These are phyloP conservation scores for Taiozyma sp. DNA, from an alignment of 1,139 yeast species.

Conservation along the genomic window DNA sequence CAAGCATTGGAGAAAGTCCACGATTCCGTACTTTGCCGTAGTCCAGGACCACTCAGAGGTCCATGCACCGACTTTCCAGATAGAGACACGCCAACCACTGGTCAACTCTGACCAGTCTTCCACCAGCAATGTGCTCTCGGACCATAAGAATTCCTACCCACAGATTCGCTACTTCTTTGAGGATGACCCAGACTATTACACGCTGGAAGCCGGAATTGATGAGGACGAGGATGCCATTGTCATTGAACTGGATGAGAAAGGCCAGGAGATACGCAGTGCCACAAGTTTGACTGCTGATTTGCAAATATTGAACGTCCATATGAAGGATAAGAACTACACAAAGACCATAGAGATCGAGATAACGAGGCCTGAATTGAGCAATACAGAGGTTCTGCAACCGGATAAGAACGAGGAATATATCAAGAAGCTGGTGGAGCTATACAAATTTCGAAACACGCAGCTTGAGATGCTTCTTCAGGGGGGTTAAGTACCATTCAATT, in stretches of 20 bases:
- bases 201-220: constrained; percentile 12
- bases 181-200: constrained; percentile 25
- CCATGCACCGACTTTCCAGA: not conserved
- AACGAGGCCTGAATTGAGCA: constrained; percentile 23
- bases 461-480: constrained; percentile 20
- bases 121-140: constrained; percentile 1
- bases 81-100: not conserved
- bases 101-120: constrained; percentile 5
- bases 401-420: constrained; percentile 22
- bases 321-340: constrained; percentile 19
- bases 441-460: constrained; percentile 33
- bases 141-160: constrained; percentile 16
- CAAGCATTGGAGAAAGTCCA: constrained; percentile 17
- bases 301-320: constrained; percentile 21
- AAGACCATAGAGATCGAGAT: constrained; percentile 26
- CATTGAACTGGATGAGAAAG: constrained; percentile 25
- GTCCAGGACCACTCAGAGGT: constrained; percentile 11
- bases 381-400: constrained; percentile 22
- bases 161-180: constrained; percentile 21
- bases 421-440: constrained; percentile 28
- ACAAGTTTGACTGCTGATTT: constrained; percentile 27
- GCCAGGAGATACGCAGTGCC: constrained; percentile 19
- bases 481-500: not conserved
- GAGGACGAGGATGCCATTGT: constrained; percentile 29
- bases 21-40: constrained; percentile 20